Evolutionary conservation across 2,329 filamentous ascomycete genomes (phyloP).

Genomic region (Xylaria sp.): DNA sequence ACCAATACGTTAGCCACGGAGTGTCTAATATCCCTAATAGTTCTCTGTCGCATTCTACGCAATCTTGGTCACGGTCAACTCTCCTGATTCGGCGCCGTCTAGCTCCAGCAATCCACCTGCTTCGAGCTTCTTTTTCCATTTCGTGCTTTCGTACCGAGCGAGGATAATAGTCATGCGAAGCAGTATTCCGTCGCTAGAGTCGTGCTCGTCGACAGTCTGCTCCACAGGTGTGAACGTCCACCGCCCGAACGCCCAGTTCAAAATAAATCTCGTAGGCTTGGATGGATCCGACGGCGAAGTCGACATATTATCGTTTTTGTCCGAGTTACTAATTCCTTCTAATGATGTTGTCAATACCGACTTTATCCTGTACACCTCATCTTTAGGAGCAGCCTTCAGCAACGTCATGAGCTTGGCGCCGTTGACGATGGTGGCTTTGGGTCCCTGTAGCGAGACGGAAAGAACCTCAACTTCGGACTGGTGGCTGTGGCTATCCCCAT

Average conservation of each 20-base stretch:
- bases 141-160: conserved; percentile 76
- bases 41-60: conserved; percentile 22
- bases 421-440: conserved; percentile 56
- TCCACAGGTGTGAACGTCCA: conserved; percentile 85
- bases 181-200: conserved; percentile 63
- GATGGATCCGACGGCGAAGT: conserved; percentile 40
- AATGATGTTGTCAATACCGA: conserved; percentile 66
- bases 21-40: conserved; percentile 3
- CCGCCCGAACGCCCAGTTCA: conserved; percentile 97
- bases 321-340: conserved; percentile 58
- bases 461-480: conserved; percentile 95
- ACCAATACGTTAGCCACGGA: not conserved
- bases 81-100: conserved; percentile 57
- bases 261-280: conserved; percentile 73
- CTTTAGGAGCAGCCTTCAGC: conserved; percentile 80
- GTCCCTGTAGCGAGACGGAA: conserved; percentile 74
- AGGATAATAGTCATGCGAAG: conserved; percentile 81
- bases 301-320: conserved; percentile 55
- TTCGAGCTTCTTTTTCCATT: conserved; percentile 80
- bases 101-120: conserved; percentile 63
- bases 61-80: conserved; percentile 63
- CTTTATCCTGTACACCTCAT: conserved; percentile 97
- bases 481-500: conserved; percentile 55
- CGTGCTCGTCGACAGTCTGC: conserved; percentile 57
- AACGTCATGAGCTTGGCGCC: conserved; percentile 72